Base-by-base conservation (phyloP, 1,284 basidiomycete species). In the Sanghuangporus sanghuang region DNA sequence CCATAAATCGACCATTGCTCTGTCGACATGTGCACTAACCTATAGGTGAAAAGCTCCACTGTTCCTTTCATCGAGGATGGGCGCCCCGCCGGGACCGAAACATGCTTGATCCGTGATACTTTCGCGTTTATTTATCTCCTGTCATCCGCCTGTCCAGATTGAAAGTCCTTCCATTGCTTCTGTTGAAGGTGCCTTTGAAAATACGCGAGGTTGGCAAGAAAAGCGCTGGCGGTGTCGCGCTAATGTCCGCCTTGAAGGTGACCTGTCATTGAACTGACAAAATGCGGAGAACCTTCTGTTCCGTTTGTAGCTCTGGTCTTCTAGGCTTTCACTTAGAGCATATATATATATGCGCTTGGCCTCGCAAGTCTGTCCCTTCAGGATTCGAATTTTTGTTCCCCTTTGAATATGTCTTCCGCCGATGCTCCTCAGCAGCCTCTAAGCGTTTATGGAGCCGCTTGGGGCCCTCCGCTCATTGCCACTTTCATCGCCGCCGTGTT, bases 401-500 rank as follows among this genome's bases (percentile, higher is more conserved):
- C 14, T 18, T 27, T 23, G 2, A n/a, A 53, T 7, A 53, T 53
- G 52, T 53, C 52, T 35, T 49, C 57, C 27, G 12, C 27, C 44
- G 46, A 36, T 14, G 57, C 46, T 4, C 32, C 57, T 39, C 57
- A 59, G 21, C 27, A 46, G 1, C 46, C 57, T 12, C 16, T 59
- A 32, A 59, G 50, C 56, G 21, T 18, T 18, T 52, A 39, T 55
- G 48, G 46, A 6, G 59, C 59, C 42, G 11, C 23, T 11, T 64
- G 63, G 63, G 63, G 63, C 16, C 63, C 63, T 48, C 35, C 63
- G 16, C 63, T 64, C 57, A 64, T 59, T 48, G 60, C 63, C 49
- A 64, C 58, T 18, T 64, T 64, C 63, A 12, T 63, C 14, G 62
- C 57, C 14, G 44, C 62, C 9, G 40, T 55, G 62, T 63, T 21